phyloP scores from a whole-genome alignment of 495 filamentous ascomycete genomes.

The Neurospora cerealis region DNA sequence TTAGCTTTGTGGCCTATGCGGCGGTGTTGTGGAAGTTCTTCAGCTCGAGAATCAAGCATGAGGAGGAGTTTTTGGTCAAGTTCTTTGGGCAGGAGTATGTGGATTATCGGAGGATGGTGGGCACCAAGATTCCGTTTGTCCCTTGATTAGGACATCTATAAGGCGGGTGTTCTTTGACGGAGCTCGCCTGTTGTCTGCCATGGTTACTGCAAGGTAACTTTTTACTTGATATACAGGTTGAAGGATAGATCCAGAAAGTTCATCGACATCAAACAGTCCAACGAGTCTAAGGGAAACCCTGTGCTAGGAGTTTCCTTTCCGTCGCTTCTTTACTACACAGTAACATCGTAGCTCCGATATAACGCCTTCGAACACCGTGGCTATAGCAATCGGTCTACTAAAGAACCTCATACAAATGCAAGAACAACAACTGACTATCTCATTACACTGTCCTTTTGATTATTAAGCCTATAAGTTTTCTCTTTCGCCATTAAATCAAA shows the following conservation, averaged over 20 bases:
- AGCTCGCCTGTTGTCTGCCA: neutral
- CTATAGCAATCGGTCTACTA: neutral
- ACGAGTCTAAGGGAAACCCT: neutral
- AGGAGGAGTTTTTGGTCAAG: constrained; percentile 63
- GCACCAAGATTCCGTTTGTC: constrained; percentile 64
- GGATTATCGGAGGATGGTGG: constrained; percentile 56
- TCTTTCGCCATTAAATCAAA: neutral
- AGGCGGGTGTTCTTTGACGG: neutral
- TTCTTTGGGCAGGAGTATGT: constrained; percentile 86
- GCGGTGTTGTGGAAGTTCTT: constrained; percentile 82
- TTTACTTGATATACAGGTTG: neutral
- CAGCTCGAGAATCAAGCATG: constrained; percentile 55
- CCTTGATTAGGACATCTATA: neutral
- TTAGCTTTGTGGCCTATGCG: constrained; percentile 67
- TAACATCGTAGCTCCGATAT: neutral
- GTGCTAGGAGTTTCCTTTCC: neutral
- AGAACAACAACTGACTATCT: neutral
- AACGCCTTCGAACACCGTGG: neutral
- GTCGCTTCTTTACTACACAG: neutral
- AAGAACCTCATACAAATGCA: neutral
- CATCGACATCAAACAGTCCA: neutral
- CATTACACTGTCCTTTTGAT: neutral
- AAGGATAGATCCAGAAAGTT: neutral
- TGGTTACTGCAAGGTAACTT: neutral
- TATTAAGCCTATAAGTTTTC: neutral